These are phyloP conservation scores for Colletotrichum ledebouriae DNA, from an alignment of 2,329 filamentous ascomycete genomes.

Conservation along the genomic window DNA sequence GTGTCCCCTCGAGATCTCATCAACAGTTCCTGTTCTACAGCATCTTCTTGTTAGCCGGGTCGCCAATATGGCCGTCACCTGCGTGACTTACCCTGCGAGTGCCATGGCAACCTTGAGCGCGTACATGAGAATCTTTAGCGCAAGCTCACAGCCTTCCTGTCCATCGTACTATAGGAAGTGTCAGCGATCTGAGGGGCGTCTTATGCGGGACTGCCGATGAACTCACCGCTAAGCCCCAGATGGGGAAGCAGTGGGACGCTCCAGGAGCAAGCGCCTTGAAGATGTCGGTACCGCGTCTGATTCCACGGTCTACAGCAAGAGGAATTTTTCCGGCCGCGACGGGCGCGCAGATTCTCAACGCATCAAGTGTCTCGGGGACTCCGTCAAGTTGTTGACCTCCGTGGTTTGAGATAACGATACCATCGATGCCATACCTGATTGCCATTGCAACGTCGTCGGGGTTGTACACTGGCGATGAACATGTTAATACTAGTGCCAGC, in stretches of 20 bases:
- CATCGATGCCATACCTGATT: too few species aligned
- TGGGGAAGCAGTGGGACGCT: slow-evolving; percentile 48
- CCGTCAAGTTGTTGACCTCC: too few species aligned
- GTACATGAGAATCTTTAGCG: slow-evolving; percentile 57
- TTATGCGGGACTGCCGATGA: too few species aligned
- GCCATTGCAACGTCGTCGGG: too few species aligned
- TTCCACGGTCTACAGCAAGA: too few species aligned
- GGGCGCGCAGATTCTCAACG: too few species aligned
- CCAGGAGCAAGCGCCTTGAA: slow-evolving; percentile 68
- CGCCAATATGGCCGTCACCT: too few species aligned
- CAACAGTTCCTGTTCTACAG: slow-evolving; percentile 38
- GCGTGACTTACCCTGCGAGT: slow-evolving; percentile 27
- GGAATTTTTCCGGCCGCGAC: too few species aligned
- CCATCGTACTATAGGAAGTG: slow-evolving; percentile 46
- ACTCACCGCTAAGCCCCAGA: slow-evolving; percentile 29
- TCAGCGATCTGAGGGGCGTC: not conserved
- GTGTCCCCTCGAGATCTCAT: slow-evolving; percentile 39
- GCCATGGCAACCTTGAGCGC: slow-evolving; percentile 50
- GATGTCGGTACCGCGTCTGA: slow-evolving; percentile 66
- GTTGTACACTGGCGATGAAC: too few species aligned
- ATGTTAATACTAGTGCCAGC: too few species aligned
- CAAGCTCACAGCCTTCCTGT: slow-evolving; percentile 54
- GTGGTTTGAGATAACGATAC: too few species aligned
- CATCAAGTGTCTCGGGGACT: too few species aligned
- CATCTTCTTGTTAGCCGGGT: slow-evolving; percentile 25